A percentile compares a stretch with the other conserved stretches of the same genome.
These are phyloP conservation scores for Suillus lakei DNA, from an alignment of 768 basidiomycete genomes.

Conservation along the genomic window DNA sequence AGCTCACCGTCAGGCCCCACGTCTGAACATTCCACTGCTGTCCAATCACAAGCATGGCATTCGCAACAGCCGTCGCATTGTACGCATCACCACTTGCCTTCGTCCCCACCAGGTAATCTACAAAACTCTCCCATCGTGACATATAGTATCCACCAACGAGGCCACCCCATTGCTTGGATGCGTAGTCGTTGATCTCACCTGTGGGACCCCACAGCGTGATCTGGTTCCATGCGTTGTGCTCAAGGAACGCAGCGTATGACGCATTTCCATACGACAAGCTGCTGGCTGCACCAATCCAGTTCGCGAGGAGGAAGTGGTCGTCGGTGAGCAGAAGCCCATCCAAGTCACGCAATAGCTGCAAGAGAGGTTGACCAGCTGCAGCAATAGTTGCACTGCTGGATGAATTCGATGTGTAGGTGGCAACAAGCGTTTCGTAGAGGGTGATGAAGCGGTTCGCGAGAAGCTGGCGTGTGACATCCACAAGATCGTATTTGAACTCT, in stretches of 20 bases:
- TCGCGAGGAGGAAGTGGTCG: conserved; percentile 37
- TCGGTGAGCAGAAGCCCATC: conserved; percentile 39
- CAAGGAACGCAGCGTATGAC: conserved; percentile 40
- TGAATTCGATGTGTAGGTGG: conserved; percentile 28
- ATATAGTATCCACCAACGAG: conserved; percentile 43
- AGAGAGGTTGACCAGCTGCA: conserved; percentile 31
- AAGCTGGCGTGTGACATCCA: conserved; percentile 44
- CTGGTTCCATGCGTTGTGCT: conserved; percentile 46
- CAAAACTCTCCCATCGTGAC: conserved; percentile 40
- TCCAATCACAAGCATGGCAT: conserved; percentile 39
- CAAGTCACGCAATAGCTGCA: conserved; percentile 37
- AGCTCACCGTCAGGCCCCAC: conserved; percentile 19
- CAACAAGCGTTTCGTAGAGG: conserved; percentile 35
- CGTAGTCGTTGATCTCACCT: conserved; percentile 47
- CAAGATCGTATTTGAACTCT: conserved; percentile 45
- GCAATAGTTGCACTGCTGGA: conserved; percentile 25
- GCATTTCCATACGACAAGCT: conserved; percentile 33
- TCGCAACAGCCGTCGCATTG: conserved; percentile 27
- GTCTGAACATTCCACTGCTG: conserved; percentile 32
- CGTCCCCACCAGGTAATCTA: conserved; percentile 33
- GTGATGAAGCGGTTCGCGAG: conserved; percentile 43
- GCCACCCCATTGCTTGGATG: conserved; percentile 49
- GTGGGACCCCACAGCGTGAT: conserved; percentile 49
- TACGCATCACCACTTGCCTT: conserved; percentile 36
- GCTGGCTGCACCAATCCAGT: conserved; percentile 41